phyloP scores from a whole-genome alignment of 805 yeast genomes.

The Lipomyces kockii region DNA sequence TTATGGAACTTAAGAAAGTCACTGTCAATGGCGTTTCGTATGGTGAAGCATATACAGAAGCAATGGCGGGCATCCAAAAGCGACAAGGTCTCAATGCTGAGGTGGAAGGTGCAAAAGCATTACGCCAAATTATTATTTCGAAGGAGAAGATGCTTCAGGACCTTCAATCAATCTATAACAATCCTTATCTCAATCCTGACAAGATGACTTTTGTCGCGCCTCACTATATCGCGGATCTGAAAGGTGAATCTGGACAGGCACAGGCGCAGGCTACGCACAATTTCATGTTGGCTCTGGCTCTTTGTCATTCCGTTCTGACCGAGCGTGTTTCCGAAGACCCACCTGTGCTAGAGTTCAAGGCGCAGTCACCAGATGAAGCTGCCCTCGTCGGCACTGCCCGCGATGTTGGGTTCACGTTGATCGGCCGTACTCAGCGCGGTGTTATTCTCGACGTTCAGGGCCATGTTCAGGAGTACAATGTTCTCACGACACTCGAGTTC shows the following conservation, averaged over 20 bases:
- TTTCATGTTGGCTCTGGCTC: conserved; percentile 68
- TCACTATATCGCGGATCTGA: conserved; percentile 60
- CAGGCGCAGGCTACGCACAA: conserved; percentile 58
- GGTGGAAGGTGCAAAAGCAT: conserved; percentile 52
- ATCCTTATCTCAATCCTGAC: conserved; percentile 57
- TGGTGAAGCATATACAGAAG: conserved; percentile 79
- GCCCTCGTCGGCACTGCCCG: conserved; percentile 79
- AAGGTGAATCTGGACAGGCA: conserved; percentile 46
- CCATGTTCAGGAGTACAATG: conserved; percentile 50
- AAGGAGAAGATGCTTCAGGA: conserved; percentile 53
- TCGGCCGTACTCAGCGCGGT: conserved; percentile 57
- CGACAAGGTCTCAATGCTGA: conserved; percentile 66
- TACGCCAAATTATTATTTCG: conserved; percentile 51
- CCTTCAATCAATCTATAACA: conserved; percentile 47
- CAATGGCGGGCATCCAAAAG: conserved; percentile 71
- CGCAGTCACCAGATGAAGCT: conserved; percentile 84
- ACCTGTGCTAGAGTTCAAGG: conserved; percentile 60
- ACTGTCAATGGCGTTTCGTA: conserved; percentile 69
- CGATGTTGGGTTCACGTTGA: conserved; percentile 69
- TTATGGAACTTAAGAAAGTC: conserved; percentile 82
- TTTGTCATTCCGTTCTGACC: conserved; percentile 77
- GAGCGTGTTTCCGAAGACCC: conserved; percentile 52
- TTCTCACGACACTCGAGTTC: conserved; percentile 65
- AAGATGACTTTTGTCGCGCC: conserved; percentile 66
- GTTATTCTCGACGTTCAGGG: conserved; percentile 55